Evolutionary conservation across 352 stramenopile species (phyloP), one percentile per base, ranked within the genome.

Genomic region (Pythium coloratum): DNA sequence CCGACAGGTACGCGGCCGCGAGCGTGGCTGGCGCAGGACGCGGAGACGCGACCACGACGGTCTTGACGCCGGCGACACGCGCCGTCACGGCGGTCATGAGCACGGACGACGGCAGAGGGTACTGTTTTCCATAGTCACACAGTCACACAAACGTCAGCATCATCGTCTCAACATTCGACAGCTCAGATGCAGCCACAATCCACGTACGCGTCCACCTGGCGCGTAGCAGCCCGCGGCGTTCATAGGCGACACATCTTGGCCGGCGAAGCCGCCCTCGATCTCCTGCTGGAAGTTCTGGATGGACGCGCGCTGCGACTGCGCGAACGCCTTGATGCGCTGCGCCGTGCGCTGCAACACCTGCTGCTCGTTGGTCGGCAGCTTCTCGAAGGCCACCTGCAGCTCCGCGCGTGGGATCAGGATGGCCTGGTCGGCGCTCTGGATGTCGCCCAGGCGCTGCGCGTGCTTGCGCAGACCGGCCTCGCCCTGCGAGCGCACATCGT

Each of bases 61-160:
- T 98, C 70, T 93, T 74, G 54, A 98, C 97, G 42, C 97, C 97
- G 6, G 97, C 96, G 0, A 98, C 95, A 14, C 93, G 82, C 24
- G 97, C 97, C 0, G 97, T 98, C 46, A 98, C 87, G 7, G 92
- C 95, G 6, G 96, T 99, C 97, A 99, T 99, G 9, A 99, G 73
- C 46, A 99, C 97, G 0, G 95, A 99, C 20, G 96, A 99, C 24
- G 97, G 97, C 26, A 99, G 77, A 12, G 97, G 97, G 79, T 99
- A 99, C 78, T 89, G 30, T 44, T 16, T 8, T 24, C 20, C 44
- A 32, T 42, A 26, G 70, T 56, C 16, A 62, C 28, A 40, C 51
- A 63, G 20, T 13, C 3, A 44, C 36, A 44, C 4, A 10, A 3
- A 44, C 36, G 36, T 44, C 36, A 44, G 36, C 33, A 38, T 44